These are phyloP conservation scores for Tulasnella sp. DNA, from an alignment of 768 basidiomycete species.

Conservation along the genomic window DNA sequence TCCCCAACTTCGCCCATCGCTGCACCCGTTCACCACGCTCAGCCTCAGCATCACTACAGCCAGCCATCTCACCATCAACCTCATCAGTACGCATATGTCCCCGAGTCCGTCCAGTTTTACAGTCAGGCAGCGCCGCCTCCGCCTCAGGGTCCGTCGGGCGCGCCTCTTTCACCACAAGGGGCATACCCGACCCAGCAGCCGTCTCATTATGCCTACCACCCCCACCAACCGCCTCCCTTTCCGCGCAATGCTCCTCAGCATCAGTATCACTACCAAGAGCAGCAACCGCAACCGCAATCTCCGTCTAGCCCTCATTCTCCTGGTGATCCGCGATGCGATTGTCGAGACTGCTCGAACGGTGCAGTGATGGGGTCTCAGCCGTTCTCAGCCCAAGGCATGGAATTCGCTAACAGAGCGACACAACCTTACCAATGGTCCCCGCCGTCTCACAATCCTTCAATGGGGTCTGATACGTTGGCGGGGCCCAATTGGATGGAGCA, in stretches of 20 bases:
- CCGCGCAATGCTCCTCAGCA: slow-evolving; percentile 7
- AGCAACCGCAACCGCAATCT: not conserved
- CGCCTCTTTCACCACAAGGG: not conserved
- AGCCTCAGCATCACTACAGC: not conserved
- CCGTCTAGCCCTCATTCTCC: not conserved
- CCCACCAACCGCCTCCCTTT: not conserved
- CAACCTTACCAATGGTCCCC: not conserved
- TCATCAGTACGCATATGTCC: not conserved
- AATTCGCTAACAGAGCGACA: not conserved
- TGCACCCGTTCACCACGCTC: not conserved
- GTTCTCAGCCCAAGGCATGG: not conserved
- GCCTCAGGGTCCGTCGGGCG: not conserved
- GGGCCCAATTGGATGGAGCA: not conserved
- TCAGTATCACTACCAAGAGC: slow-evolving; percentile 5
- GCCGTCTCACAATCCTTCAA: not conserved
- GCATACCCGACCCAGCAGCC: slow-evolving; percentile 1
- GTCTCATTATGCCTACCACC: not conserved
- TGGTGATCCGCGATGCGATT: not conserved
- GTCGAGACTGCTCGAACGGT: not conserved
- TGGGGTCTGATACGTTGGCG: not conserved
- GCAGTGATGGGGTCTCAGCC: not conserved
- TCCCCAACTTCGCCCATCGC: slow-evolving; percentile 11
- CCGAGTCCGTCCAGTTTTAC: not conserved
- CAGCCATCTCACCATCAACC: not conserved
- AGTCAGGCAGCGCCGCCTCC: not conserved